These are phyloP conservation scores for Plectosphaerella cucumerina DNA, from an alignment of 2,329 filamentous ascomycete genomes.

Conservation along the genomic window DNA sequence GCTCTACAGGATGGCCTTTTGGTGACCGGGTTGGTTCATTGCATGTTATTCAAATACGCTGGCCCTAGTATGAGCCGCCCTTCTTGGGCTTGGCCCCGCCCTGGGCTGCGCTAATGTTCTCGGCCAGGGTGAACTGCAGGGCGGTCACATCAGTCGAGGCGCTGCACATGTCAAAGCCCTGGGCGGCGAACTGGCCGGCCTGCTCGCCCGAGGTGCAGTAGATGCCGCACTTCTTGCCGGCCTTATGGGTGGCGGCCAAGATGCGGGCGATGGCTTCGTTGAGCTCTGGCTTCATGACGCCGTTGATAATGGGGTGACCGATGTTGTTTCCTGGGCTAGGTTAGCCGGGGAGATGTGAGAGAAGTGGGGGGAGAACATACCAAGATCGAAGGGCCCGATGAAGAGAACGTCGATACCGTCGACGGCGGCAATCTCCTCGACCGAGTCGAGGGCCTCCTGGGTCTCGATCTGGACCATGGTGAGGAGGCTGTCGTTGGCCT, in stretches of 20 bases:
- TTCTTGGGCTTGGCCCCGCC: constrained; percentile 31
- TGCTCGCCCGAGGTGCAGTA: constrained; percentile 54
- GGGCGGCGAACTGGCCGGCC: constrained; percentile 47
- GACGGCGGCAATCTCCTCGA: constrained; percentile 59
- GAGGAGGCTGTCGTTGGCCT: constrained; percentile 52
- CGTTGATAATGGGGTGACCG: constrained; percentile 57
- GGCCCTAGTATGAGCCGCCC: constrained; percentile 36
- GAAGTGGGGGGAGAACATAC: constrained; percentile 17
- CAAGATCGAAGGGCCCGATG: constrained; percentile 63
- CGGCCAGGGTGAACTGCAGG: constrained; percentile 39
- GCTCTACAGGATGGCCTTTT: no score
- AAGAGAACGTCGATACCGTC: constrained; percentile 60
- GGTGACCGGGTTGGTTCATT: no score
- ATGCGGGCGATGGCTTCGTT: constrained; percentile 55
- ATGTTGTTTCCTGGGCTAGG: constrained; percentile 49
- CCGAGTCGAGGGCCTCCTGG: constrained; percentile 52
- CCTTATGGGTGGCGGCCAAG: constrained; percentile 50
- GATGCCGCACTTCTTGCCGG: constrained; percentile 64
- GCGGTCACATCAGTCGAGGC: constrained; percentile 53
- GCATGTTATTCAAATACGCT: no score
- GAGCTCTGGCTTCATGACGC: constrained; percentile 54
- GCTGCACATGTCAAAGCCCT: constrained; percentile 60
- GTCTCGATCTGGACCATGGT: constrained; percentile 69
- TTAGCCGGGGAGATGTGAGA: not conserved
- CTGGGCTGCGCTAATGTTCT: constrained; percentile 42